Evolutionary conservation across 352 stramenopile species (phyloP).

Genomic region (Phytophthora cajani): DNA sequence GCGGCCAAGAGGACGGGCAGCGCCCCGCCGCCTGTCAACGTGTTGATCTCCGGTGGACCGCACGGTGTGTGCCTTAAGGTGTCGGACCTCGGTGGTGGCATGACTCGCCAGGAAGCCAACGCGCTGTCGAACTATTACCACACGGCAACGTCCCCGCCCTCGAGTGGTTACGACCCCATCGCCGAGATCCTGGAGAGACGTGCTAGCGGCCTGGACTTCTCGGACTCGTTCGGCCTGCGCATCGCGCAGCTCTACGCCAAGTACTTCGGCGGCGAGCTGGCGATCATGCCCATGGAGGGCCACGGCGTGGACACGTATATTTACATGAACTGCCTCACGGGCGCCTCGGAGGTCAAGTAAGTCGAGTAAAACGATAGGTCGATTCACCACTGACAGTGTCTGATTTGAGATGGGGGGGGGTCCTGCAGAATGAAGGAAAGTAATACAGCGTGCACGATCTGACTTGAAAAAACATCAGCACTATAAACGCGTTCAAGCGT

Average conservation of each 20-base stretch:
- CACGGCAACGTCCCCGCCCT: constrained; percentile 21
- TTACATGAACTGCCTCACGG: constrained; percentile 88
- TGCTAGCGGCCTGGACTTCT: constrained; percentile 70
- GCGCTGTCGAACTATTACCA: constrained; percentile 72
- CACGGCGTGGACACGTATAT: constrained; percentile 97
- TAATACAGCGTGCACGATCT: constrained; percentile 24
- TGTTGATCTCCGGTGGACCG: constrained; percentile 67
- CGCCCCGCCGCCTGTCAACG: constrained; percentile 58
- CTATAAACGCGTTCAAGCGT: neutral
- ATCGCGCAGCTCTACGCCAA: constrained; percentile 94
- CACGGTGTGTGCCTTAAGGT: constrained; percentile 87
- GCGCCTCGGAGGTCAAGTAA: constrained; percentile 79
- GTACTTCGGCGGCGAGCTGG: constrained; percentile 99
- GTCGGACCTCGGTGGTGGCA: constrained; percentile 74
- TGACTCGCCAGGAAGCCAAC: constrained; percentile 80
- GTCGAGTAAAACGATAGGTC: neutral
- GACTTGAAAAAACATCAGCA: neutral
- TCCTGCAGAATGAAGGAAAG: constrained; percentile 11
- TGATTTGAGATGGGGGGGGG: neutral
- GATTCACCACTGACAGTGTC: constrained; percentile 1
- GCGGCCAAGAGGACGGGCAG: constrained; percentile 32
- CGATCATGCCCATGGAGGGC: constrained; percentile 99
- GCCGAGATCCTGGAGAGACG: constrained; percentile 73
- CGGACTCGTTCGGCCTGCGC: constrained; percentile 91
- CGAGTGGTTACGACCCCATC: constrained; percentile 70